A percentile compares a stretch with the other conserved stretches of the same genome.
Conservation (phyloP, 768 basidiomycete species). For the Cystobasidiopsis lactophilus region DNA sequence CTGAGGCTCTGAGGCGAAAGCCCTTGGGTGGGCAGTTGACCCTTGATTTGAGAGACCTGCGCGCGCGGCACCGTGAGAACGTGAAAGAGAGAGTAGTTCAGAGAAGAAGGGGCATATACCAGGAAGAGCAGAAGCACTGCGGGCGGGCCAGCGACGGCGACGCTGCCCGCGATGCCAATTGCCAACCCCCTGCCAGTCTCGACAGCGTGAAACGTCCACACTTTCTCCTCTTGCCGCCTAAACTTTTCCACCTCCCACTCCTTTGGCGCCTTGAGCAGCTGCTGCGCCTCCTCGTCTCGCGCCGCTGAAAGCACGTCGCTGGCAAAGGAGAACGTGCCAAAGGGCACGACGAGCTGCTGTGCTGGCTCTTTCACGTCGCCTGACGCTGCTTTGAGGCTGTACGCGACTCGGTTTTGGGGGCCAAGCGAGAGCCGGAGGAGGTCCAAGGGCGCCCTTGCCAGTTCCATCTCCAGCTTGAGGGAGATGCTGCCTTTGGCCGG, state of each 20-base stretch:
- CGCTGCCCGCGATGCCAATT: too few relatives aligned
- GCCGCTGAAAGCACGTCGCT: background rate
- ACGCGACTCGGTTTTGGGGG: background rate
- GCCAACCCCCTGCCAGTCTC: too few relatives aligned
- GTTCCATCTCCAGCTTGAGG: background rate
- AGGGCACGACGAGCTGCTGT: background rate
- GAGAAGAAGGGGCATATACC: too few relatives aligned
- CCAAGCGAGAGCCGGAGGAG: background rate
- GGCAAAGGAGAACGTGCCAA: background rate
- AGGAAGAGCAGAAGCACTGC: too few relatives aligned
- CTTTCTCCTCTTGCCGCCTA: background rate
- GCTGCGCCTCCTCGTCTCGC: too few relatives aligned
- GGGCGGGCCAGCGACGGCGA: too few relatives aligned
- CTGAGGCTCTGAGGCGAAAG: background rate
- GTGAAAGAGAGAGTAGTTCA: too few relatives aligned
- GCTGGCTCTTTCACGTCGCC: background rate
- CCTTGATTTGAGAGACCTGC: background rate
- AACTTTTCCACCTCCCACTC: background rate
- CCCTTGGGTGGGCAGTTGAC: background rate
- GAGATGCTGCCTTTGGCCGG: background rate
- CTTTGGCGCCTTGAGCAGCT: background rate
- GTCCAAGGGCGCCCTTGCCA: background rate
- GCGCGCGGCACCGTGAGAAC: background rate
- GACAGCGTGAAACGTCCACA: background rate
- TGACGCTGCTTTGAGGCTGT: background rate